phyloP scores from a whole-genome alignment of 2,329 filamentous ascomycete species.

The Penicillium sp. region DNA sequence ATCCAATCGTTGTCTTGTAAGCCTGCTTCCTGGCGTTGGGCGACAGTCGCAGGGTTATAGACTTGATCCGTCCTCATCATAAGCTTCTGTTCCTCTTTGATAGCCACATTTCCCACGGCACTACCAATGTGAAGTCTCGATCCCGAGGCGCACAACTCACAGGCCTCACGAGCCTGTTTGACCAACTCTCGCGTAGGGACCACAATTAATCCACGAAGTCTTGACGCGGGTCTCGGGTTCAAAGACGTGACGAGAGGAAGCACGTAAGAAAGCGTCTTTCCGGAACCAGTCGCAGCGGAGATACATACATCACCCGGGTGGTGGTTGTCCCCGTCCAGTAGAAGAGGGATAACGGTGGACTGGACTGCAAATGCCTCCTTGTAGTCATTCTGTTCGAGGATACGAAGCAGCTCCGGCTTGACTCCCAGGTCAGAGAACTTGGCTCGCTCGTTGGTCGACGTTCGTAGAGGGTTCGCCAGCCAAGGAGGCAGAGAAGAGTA shows the following conservation, averaged over 20 bases:
- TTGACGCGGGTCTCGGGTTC: constrained; percentile 65
- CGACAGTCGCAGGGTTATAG: constrained; percentile 69
- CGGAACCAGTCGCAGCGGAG: constrained; percentile 91
- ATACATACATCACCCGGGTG: constrained; percentile 80
- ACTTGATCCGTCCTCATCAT: constrained; percentile 67
- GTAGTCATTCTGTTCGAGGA: constrained; percentile 71
- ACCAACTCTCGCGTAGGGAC: constrained; percentile 92
- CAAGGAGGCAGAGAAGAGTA: constrained; percentile 81
- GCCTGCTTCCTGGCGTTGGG: constrained; percentile 48
- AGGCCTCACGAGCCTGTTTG: constrained; percentile 78
- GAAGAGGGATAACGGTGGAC: constrained; percentile 76
- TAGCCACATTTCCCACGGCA: constrained; percentile 77
- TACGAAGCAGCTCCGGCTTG: constrained; percentile 60
- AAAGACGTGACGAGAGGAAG: constrained; percentile 82
- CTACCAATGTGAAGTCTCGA: constrained; percentile 79
- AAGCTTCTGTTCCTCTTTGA: constrained; percentile 66
- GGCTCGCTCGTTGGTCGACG: constrained; percentile 62
- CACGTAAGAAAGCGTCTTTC: constrained; percentile 91
- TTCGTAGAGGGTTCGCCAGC: constrained; percentile 75
- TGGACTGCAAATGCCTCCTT: constrained; percentile 77
- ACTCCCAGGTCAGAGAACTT: constrained; percentile 71
- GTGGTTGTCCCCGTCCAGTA: constrained; percentile 67
- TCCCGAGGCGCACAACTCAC: constrained; percentile 72
- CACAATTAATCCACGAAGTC: constrained; percentile 78
- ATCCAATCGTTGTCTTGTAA: constrained; percentile 52